These are phyloP conservation scores for Eremochloa ophiuroides DNA, from an alignment of 176 grass and related monocot genomes.

Conservation along the genomic window DNA sequence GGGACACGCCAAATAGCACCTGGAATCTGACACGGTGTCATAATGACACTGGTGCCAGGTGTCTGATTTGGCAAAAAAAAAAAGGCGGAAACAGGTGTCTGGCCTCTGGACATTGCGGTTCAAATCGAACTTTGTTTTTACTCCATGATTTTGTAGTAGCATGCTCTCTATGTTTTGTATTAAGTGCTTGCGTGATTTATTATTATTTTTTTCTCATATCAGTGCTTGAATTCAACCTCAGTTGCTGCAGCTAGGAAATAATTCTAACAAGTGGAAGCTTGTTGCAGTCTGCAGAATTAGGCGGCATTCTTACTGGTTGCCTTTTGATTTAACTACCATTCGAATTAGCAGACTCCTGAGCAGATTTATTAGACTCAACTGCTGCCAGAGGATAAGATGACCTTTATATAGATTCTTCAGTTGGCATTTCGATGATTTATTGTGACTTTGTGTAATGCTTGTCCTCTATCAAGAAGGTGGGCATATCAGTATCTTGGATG, in stretches of 20 bases:
- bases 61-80: background rate
- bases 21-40: background rate
- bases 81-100: no score
- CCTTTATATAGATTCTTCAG: conserved; percentile 36
- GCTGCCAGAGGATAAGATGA: conserved; percentile 38
- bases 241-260: conserved; percentile 54
- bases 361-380: conserved; percentile 51
- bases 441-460: conserved; percentile 34
- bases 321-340: conserved; percentile 68
- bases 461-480: conserved; percentile 37
- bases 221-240: conserved; percentile 39
- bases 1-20: background rate
- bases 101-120: background rate
- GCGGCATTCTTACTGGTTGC: conserved; percentile 65
- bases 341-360: conserved; percentile 42
- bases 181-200: conserved; percentile 12
- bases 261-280: conserved; percentile 72
- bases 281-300: conserved; percentile 60
- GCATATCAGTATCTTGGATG: conserved; percentile 41
- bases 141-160: background rate
- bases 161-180: conserved; percentile 3
- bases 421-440: conserved; percentile 36
- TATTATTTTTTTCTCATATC: no score
- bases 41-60: background rate
- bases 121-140: background rate